A percentile compares a stretch with the other conserved stretches of the same genome.
These are phyloP conservation scores for Buddleja alternifolia DNA, from an alignment of 257 asterid genomes.

Conservation along the genomic window DNA sequence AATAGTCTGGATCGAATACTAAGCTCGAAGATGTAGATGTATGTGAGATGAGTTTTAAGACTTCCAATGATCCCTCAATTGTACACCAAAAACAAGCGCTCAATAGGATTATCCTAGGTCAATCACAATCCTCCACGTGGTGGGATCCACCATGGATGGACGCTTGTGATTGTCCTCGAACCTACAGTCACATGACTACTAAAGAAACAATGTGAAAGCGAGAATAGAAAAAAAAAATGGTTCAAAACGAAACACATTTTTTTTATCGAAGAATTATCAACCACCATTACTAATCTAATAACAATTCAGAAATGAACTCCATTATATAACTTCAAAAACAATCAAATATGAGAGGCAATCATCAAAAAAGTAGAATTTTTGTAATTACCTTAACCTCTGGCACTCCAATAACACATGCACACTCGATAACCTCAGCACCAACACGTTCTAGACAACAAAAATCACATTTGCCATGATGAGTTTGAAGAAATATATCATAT, in stretches of 20 bases:
- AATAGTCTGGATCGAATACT: background rate
- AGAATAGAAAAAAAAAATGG: too few relatives aligned
- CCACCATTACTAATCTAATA: too few relatives aligned
- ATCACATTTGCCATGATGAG: background rate
- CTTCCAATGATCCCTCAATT: background rate
- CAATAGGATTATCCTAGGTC: too few relatives aligned
- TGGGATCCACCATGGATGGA: too few relatives aligned
- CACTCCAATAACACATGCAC: constrained; percentile 87
- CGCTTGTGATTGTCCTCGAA: too few relatives aligned
- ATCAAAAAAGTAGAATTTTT: background rate
- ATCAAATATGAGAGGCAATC: constrained; percentile 1
- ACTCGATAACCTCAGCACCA: constrained; percentile 85
- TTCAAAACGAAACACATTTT: too few relatives aligned
- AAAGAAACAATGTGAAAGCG: too few relatives aligned
- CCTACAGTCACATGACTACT: too few relatives aligned
- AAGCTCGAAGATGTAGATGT: too few relatives aligned
- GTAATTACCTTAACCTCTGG: constrained; percentile 73
- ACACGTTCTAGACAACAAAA: constrained; percentile 49
- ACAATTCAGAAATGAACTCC: too few relatives aligned
- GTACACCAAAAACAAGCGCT: background rate
- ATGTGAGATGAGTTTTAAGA: background rate
- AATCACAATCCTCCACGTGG: too few relatives aligned
- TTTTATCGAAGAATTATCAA: too few relatives aligned
- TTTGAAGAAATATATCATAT: constrained; percentile 2
- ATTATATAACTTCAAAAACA: background rate